These are phyloP conservation scores for Tylopilus rubrobrunneus DNA, from an alignment of 768 basidiomycete species.

Conservation along the genomic window DNA sequence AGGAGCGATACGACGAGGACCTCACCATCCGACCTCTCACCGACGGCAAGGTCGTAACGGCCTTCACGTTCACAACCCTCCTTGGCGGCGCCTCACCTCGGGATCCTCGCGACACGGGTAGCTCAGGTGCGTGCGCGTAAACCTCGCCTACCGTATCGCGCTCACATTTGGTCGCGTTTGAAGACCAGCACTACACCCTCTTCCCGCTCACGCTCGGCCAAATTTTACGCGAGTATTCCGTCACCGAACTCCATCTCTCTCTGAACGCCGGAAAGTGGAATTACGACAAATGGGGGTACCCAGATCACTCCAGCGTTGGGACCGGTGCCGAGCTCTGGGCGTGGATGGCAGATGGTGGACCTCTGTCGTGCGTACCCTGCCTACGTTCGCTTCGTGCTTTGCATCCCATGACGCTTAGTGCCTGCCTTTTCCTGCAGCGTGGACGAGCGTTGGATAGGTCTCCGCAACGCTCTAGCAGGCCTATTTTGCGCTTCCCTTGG, in stretches of 20 bases:
- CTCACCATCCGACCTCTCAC: slow-evolving; percentile 57
- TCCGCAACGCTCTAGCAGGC: slow-evolving; percentile 87
- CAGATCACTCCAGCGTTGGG: slow-evolving; percentile 70
- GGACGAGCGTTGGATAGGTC: slow-evolving; percentile 76
- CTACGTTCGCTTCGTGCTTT: background rate
- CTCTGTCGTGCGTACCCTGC: slow-evolving; percentile 41
- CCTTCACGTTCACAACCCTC: slow-evolving; percentile 75
- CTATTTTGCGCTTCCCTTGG: slow-evolving; percentile 93
- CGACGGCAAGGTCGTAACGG: slow-evolving; percentile 79
- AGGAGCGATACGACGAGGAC: slow-evolving; percentile 44
- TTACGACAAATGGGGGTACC: slow-evolving; percentile 79
- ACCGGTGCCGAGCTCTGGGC: slow-evolving; percentile 89
- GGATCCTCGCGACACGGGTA: slow-evolving; percentile 46
- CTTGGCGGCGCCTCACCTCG: slow-evolving; percentile 51
- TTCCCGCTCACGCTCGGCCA: slow-evolving; percentile 87
- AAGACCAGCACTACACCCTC: slow-evolving; percentile 82
- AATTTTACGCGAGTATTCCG: slow-evolving; percentile 78
- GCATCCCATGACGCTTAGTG: background rate
- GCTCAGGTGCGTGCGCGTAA: slow-evolving; percentile 43
- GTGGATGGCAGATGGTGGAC: slow-evolving; percentile 75
- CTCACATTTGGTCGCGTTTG: background rate
- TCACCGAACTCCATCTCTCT: slow-evolving; percentile 85
- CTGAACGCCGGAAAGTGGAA: slow-evolving; percentile 93
- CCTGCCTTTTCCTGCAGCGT: slow-evolving; percentile 38
- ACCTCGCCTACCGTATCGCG: background rate